Base-by-base conservation (phyloP, 768 basidiomycete species). In the Trametes elegans region DNA sequence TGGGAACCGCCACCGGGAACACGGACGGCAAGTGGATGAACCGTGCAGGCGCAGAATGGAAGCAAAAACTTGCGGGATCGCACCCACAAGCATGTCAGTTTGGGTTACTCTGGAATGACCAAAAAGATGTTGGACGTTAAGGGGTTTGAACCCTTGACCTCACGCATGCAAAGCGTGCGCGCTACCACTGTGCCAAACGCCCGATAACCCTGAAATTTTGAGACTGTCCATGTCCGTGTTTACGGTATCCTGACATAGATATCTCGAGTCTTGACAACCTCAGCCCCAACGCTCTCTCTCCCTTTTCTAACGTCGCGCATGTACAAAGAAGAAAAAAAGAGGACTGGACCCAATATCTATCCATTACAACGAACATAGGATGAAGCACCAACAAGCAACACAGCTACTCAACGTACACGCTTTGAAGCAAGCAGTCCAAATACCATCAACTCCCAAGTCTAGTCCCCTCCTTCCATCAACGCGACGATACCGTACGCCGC, bases 401-500 rank as follows among this genome's bases (percentile, higher is more conserved):
- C n/a, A 35, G 34, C 5, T 11, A 14, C 34, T n/a, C 36, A 49
- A 36, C 34, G 24, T 49, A 49, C 47, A 49, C 24, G 29, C 27
- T 27, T 21, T 13, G n/a, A 45, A 18, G 23, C n/a, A n/a, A n/a
- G 14, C 6, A 7, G 29, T 34, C 47, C 47, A 13, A 38, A 27
- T 27, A 34, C 18, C 2, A 27, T 7, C 19, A n/a, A n/a, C n/a
- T n/a, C n/a, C n/a, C n/a, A n/a, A 35, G 34, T 43, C 42, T 26
- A 26, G 23, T 43, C 18, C 41, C 10, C 6, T 13, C 44, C 54
- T 59, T 83, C 83, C 34, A 87, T 64, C 1, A 75, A 63, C 29
- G 74, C 76, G 46, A 86, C 84, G 46, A 85, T 73, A 11, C 71
- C 79, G 57, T 82, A 87, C 0, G 86, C 83, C 0, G 85, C 83